Conservation (phyloP, 2,329 filamentous ascomycete genomes). For the Zymoseptoria ardabiliae region DNA sequence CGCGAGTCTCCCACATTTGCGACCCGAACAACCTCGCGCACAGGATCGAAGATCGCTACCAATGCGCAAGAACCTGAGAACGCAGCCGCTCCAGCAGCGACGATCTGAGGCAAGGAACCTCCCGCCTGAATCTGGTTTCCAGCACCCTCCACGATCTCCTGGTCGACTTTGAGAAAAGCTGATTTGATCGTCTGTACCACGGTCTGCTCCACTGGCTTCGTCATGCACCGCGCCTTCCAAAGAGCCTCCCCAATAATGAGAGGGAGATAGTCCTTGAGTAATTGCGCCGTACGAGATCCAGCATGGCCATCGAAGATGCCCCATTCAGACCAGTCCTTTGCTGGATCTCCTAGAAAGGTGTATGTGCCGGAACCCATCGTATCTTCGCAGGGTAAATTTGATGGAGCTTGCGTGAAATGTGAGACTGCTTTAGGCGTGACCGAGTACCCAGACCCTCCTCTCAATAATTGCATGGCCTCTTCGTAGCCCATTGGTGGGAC, state of each 20-base stretch:
- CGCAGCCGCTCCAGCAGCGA: conserved; percentile 30
- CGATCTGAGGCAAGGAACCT: conserved; percentile 11
- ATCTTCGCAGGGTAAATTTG: conserved; percentile 28
- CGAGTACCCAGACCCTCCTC: conserved; percentile 15
- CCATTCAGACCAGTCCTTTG: conserved; percentile 27
- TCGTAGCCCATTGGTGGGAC: conserved; percentile 17
- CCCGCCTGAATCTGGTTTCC: conserved; percentile 13
- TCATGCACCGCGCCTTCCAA: conserved; percentile 13
- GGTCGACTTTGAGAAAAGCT: conserved; percentile 35
- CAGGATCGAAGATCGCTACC: conserved; percentile 54
- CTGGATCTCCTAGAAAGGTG: conserved; percentile 15
- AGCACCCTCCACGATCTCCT: conserved; percentile 28
- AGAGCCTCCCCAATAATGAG: conserved; percentile 18
- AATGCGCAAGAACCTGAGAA: conserved; percentile 57
- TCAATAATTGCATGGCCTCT: conserved; percentile 17
- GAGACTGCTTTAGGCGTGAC: conserved; percentile 19
- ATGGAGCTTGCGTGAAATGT: conserved; percentile 21
- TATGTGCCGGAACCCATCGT: conserved; percentile 17
- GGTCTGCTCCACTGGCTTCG: conserved; percentile 19
- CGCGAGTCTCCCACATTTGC: conserved; percentile 63
- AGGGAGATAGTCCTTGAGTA: conserved; percentile 21
- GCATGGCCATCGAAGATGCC: conserved; percentile 38
- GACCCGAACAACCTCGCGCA: conserved; percentile 48
- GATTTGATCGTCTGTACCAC: conserved; percentile 33
- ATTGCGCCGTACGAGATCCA: conserved; percentile 24